A percentile compares a stretch with the other conserved stretches of the same genome.
These are phyloP conservation scores for Glycine soja DNA, from an alignment of 306 rosid genomes.

Conservation along the genomic window DNA sequence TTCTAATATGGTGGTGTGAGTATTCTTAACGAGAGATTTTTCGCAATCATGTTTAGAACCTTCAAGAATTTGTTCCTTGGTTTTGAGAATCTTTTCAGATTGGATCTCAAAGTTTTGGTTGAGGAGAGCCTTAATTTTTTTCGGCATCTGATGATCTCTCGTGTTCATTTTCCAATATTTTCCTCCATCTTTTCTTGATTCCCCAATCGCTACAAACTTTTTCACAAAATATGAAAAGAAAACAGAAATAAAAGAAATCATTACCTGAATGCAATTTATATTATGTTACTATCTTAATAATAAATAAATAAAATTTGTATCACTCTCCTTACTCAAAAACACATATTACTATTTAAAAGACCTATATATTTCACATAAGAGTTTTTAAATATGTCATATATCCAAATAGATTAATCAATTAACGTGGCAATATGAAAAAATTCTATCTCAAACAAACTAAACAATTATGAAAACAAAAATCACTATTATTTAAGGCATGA, in stretches of 20 bases:
- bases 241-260: neutral
- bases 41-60: constrained; percentile 5
- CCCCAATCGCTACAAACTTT: constrained; percentile 18
- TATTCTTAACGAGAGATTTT: neutral
- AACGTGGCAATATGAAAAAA: neutral
- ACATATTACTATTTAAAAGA: neutral
- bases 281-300: neutral
- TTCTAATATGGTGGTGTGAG: neutral
- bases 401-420: neutral
- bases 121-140: constrained; percentile 25
- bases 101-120: neutral
- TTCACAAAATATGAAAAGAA: neutral
- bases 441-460: neutral
- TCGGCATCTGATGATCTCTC: constrained; percentile 36
- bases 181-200: constrained; percentile 40
- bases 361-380: neutral
- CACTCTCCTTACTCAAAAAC: neutral
- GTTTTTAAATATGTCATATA: neutral
- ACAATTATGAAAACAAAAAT: too few species aligned
- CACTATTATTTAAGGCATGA: too few species aligned
- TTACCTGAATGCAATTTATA: neutral
- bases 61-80: too few species aligned
- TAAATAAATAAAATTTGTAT: neutral
- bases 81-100: neutral
- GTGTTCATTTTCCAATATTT: constrained; percentile 41